phyloP scores from a whole-genome alignment of 495 filamentous ascomycete genomes.

The Glutinoglossum americanum region DNA sequence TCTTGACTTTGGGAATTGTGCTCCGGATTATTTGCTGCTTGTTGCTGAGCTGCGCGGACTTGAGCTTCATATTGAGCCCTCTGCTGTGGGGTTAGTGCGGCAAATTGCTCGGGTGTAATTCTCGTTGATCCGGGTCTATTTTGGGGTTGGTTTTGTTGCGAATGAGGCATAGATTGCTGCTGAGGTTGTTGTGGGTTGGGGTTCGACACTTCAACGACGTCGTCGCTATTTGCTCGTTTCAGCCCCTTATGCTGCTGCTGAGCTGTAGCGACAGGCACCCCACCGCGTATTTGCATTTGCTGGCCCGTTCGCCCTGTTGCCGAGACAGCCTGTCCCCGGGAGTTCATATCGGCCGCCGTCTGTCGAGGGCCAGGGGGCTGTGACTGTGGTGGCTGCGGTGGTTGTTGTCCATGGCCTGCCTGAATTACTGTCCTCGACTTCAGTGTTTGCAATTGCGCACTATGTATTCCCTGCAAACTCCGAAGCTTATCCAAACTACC shows the following conservation, averaged over 20 bases:
- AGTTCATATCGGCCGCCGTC: conserved; percentile 9
- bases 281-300: background rate
- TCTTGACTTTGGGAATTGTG: background rate
- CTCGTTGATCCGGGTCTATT: background rate
- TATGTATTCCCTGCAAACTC: conserved; percentile 32
- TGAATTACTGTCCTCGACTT: conserved; percentile 9
- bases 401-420: conserved; percentile 8
- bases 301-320: background rate
- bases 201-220: conserved; percentile 4
- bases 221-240: conserved; percentile 4
- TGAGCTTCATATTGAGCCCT: conserved; percentile 1
- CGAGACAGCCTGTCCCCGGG: background rate
- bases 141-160: background rate
- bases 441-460: conserved; percentile 14
- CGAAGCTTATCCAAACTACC: conserved; percentile 25
- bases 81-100: background rate
- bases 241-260: conserved; percentile 1
- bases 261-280: background rate
- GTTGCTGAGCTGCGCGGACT: background rate
- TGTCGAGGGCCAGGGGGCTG: conserved; percentile 9
- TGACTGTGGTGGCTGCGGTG: conserved; percentile 17
- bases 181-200: background rate
- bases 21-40: background rate
- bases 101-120: conserved; percentile 1
- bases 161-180: background rate